Base-by-base conservation (phyloP, 2,329 filamentous ascomycete genomes). In the Arthrobotrys iridis region DNA sequence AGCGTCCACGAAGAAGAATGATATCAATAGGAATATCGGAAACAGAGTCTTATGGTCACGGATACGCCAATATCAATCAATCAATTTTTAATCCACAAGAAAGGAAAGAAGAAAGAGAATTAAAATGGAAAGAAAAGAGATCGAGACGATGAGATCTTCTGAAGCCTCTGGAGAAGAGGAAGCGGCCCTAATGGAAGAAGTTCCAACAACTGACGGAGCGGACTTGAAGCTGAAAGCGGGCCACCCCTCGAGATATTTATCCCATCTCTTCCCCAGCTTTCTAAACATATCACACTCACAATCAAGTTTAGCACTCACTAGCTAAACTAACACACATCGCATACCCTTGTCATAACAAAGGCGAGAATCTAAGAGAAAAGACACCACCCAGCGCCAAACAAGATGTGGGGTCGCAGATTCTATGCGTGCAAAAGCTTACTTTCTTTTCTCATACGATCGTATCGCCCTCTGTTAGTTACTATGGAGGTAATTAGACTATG, bases 271-370 rank as follows among this genome's bases (percentile, higher is more conserved):
- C 55, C 55, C 40, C 55, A 59, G 35, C 55, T 59, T 45, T 45
- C n/a, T 59, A 45, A 59, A 59, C 55, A 59, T 35, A 55, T 55
- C 50, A 55, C 50, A n/a, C n/a, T n/a, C n/a, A n/a, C n/a, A n/a
- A n/a, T n/a, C n/a, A n/a, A 55, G 43, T 22, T 37, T 37, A 55
- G 18, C 30, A 35, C 35, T n/a, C 10, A 22, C 24, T 26, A 24
- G 8, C 20, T 15, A 22, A 55, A 11, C 2, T 13, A 18, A 35
- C 37, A 33, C 26, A 33, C 18, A 43, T 24, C 26, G 22, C 40
- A 37, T 10, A 35, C 65, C 65, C 65, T 55, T 41, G 65, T 70
- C 65, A 70, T 70, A 70, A 70, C 65, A 68, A 68, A 59, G 33
- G 33, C 60, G 48, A 55, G 48, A 22, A 55, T 11, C 8, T 24